phyloP scores from a whole-genome alignment of 805 yeast genomes.

The Pichia nanzhaoensis region DNA sequence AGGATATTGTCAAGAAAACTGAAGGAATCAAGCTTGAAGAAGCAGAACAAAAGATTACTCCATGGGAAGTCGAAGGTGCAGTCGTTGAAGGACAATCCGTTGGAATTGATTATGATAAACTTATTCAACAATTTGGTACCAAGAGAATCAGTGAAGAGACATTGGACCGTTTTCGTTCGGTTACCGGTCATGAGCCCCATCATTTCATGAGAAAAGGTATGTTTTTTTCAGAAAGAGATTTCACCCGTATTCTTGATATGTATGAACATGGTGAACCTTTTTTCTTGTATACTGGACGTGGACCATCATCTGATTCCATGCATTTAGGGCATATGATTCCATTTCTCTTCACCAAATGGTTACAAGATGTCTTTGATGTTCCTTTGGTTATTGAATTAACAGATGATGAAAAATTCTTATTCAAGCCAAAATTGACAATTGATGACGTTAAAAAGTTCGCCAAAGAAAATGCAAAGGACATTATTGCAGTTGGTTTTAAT shows the following conservation, averaged over 20 bases:
- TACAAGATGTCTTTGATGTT: slow-evolving; percentile 95
- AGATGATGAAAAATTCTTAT: slow-evolving; percentile 94
- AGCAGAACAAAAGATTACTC: slow-evolving; percentile 64
- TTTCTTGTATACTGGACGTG: slow-evolving; percentile 94
- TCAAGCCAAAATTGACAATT: slow-evolving; percentile 84
- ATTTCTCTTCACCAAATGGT: slow-evolving; percentile 92
- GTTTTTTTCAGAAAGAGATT: slow-evolving; percentile 88
- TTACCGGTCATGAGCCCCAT: slow-evolving; percentile 91
- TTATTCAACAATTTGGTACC: slow-evolving; percentile 85
- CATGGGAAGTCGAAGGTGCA: slow-evolving; percentile 99
- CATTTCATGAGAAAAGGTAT: slow-evolving; percentile 84
- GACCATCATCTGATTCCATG: slow-evolving; percentile 91
- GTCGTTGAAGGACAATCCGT: slow-evolving; percentile 91
- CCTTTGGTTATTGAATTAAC: slow-evolving; percentile 92
- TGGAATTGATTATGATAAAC: slow-evolving; percentile 85
- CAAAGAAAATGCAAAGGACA: slow-evolving; percentile 81
- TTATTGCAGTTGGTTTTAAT: slow-evolving; percentile 89
- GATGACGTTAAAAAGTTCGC: slow-evolving; percentile 82
- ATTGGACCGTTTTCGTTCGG: slow-evolving; percentile 62
- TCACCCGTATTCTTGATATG: slow-evolving; percentile 67
- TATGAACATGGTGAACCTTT: slow-evolving; percentile 95
- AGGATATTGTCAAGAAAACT: slow-evolving; percentile 14
- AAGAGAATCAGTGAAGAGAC: slow-evolving; percentile 62
- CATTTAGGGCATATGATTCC: slow-evolving; percentile 98
- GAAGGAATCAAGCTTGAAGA: slow-evolving; percentile 18